Evolutionary conservation across 2,329 filamentous ascomycete genomes (phyloP), one percentile per base, ranked within the genome.

Genomic region (Capronia epimyces): DNA sequence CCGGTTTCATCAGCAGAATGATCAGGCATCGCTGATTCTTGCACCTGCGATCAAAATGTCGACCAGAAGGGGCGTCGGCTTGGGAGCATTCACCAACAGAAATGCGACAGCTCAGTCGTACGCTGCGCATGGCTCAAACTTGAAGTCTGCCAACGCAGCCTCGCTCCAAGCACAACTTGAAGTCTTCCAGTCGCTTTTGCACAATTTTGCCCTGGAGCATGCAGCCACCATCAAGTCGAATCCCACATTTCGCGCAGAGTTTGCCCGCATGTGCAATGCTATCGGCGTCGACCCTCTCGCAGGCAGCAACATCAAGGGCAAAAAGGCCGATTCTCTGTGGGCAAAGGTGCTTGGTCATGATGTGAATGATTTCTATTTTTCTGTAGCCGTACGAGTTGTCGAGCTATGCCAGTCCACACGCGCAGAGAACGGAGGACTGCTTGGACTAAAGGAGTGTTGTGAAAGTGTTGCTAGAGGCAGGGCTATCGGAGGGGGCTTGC

Each of bases 281-380:
- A 96, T 98, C 60, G 93, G 93, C 43, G 89, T 98, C 10, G 93
- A 98, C 68, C 94, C 93, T 1, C 77, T 98, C 15, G 89, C 89
- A n/a, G 82, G 79, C 50, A 78, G 73, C 61, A 81, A 76, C 63
- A 70, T 72, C 53, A 67, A 74, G 60, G 73, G 75, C 46, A 74
- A 73, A 55, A 75, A 73, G 4, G 75, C 71, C 1, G 80, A 81
- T 15, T 93, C 85, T 52, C 83, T 96, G 52, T 97, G 93, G 91
- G 86, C 89, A 7, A 90, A 96, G 73, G 81, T 97, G 56, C 78
- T 97, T 16, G 93, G 93, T 24, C 82, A 86, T 53, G 89, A 84
- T 62, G 90, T 98, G 61, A 95, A 96, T 66, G 93, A 98, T 69
- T 98, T 98, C 66, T 98, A 97, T 72, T 97, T 97, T 69, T 91